A percentile compares a stretch with the other conserved stretches of the same genome.
These are phyloP conservation scores for Hemileia vastatrix DNA, from an alignment of 1,284 basidiomycete genomes.

Conservation along the genomic window DNA sequence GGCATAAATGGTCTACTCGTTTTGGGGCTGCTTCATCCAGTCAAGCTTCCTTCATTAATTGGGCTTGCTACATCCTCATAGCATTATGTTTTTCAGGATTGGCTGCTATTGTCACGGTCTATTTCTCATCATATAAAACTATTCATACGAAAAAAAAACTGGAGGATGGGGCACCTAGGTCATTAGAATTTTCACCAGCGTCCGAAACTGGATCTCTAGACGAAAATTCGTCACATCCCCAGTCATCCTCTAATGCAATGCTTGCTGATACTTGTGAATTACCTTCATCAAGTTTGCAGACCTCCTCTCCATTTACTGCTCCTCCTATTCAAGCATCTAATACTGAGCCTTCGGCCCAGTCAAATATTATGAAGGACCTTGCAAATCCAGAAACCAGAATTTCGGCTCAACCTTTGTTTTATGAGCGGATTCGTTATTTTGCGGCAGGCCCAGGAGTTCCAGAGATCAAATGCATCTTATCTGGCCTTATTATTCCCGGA, in stretches of 20 bases:
- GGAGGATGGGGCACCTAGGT: not conserved
- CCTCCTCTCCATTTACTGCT: not conserved
- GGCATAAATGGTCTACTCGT: conserved; percentile 5
- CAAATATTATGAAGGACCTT: conserved; percentile 9
- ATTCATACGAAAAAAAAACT: conserved; percentile 74
- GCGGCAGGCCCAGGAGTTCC: conserved; percentile 93
- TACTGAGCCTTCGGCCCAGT: conserved; percentile 23
- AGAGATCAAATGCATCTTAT: conserved; percentile 92
- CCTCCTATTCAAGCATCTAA: not conserved
- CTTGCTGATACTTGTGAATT: not conserved
- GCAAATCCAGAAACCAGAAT: conserved; percentile 32
- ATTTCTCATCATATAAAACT: conserved; percentile 74
- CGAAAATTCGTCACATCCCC: not conserved
- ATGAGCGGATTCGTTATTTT: conserved; percentile 46
- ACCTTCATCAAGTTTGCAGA: no score
- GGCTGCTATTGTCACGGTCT: conserved; percentile 70
- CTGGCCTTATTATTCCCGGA: conserved; percentile 95
- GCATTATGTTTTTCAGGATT: conserved; percentile 56
- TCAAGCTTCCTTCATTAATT: conserved; percentile 59
- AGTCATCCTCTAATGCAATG: not conserved
- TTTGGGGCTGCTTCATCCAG: conserved; percentile 38
- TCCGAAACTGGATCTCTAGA: not conserved
- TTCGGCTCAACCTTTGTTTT: conserved; percentile 15
- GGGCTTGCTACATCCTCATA: conserved; percentile 61
- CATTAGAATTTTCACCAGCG: not conserved